Base-by-base conservation (phyloP, 495 filamentous ascomycete species). In the Parathielavia appendiculata region DNA sequence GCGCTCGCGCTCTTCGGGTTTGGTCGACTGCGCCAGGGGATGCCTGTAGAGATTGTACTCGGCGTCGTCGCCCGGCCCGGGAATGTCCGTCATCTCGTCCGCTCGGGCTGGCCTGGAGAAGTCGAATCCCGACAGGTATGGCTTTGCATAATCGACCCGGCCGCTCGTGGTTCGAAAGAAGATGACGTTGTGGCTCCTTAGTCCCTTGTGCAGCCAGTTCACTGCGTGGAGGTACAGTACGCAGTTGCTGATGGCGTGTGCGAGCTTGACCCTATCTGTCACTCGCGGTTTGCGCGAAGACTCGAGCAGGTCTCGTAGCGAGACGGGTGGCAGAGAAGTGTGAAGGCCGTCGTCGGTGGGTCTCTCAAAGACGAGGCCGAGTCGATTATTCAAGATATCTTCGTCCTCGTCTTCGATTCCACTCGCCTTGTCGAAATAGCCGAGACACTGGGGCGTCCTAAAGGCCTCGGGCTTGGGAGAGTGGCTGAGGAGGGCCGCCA, bases 171-270 rank as follows among this genome's bases (percentile, higher is more conserved):
- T 61, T 20, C 56, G 58, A 59, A 83, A 79, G 65, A 84, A 85
- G 14, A 85, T 62, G 56, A 85, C 71, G 62, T 81, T 82, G 61
- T 81, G 69, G 61, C 75, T 79, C 40, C 80, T 76, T 2, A 86
- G 62, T 4, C 79, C 80, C 59, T 85, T 86, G 71, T 84, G 83
- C 35, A 84, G 72, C 82, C 81, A 86, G 55, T 82, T 79, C 9
- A 84, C 78, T 0, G 76, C 72, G 50, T 86, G 82, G 0, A 86
- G 73, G 48, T 71, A 72, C 5, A 72, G 63, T 11, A 74, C 58
- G 19, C 70, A 74, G 62, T 71, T 70, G 59, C 66, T 69, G 40
- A 74, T 66, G 47, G 72, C 72, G 52, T 70, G 70, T 9, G 72
- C 72, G 22, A 74, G 69, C 57, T 64, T 64, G 55, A 74, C 57